Base-by-base conservation (phyloP, 2,329 filamentous ascomycete genomes). In the Aspergillus pseudonomiae region DNA sequence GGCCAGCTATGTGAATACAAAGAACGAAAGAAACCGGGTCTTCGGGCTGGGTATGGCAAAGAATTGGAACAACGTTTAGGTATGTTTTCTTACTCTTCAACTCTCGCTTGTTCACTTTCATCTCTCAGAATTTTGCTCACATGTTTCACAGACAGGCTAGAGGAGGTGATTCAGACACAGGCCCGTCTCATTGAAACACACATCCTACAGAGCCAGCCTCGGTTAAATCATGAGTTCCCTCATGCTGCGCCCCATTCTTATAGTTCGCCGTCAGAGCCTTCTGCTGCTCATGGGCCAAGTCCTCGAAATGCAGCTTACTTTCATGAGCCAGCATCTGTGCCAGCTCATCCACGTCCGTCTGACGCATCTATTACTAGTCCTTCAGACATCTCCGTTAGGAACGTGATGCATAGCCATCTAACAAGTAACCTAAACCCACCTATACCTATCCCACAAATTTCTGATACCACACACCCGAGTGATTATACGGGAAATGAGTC, bases 11-110 rank as follows among this genome's bases (percentile, higher is more conserved):
- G 89, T 73, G 86, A 90, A 73, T 91, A 91, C 73, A 87, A 86
- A 65, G 89, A 90, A 70, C 83, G 89, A 48, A 90, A 91, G 78
- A 91, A 91, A 74, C 88, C 89, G 9, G 89, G 89, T 2, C 81
- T 86, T 43, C 80, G 86, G 34, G 85, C 88, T 69, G 88, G 87
- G 2, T 92, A 92, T 74, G 90, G 90, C 19, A 86, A 89, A 61
- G 90, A 92, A 76, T 79, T 92, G 32, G 90, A 92, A 75, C 88
- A 91, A 70, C 85, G 90, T 43, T 84, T 92, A 46, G 78, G 79
- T 80, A 73, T 53, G 73, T 39, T 21, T 54, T 45, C 30, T 14
- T 56, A 10, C 21, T 12, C 36, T 3, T 43, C 14, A 16, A 16
- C 9, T 10, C 6, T 45, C 21, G 30, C 6, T 32, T 56, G 5